Evolutionary conservation across 1,284 basidiomycete genomes (phyloP).

Genomic region (Austroboletus novae-zelandiae): DNA sequence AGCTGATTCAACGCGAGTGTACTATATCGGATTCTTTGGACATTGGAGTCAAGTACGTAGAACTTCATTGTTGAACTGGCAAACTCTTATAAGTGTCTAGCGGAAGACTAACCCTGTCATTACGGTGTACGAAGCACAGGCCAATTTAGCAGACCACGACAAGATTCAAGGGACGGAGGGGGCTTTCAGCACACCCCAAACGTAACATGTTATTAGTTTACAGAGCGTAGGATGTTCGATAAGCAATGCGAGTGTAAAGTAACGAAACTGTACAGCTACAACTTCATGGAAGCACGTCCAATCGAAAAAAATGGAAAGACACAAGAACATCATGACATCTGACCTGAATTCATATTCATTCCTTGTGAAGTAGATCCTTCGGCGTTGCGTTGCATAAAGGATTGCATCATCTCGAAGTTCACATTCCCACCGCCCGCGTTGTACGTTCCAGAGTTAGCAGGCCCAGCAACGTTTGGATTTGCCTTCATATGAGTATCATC

Average conservation of each 20-base stretch:
- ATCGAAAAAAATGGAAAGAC: not conserved
- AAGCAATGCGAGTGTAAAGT: constrained; percentile 18
- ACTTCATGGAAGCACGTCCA: not conserved
- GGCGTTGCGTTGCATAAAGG: constrained; percentile 56
- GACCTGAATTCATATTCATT: constrained; percentile 18
- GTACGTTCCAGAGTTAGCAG: constrained; percentile 8
- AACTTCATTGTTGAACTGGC: not conserved
- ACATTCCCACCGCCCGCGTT: constrained; percentile 33
- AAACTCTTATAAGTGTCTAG: constrained; percentile 34
- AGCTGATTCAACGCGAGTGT: constrained; percentile 64
- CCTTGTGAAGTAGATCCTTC: constrained; percentile 33
- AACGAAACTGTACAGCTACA: constrained; percentile 6
- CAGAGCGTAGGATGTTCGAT: constrained; percentile 3
- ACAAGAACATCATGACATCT: not conserved
- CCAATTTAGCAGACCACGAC: constrained; percentile 76
- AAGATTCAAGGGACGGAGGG: constrained; percentile 74
- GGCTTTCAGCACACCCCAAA: constrained; percentile 43
- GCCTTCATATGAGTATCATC: constrained; percentile 12
- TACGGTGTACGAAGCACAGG: constrained; percentile 76
- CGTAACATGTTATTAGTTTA: constrained; percentile 12
- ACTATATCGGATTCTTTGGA: constrained; percentile 79
- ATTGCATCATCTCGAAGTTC: constrained; percentile 58
- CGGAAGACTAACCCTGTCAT: constrained; percentile 67
- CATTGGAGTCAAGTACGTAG: constrained; percentile 67
- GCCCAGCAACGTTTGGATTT: constrained; percentile 12